Evolutionary conservation across 768 basidiomycete species (phyloP), one percentile per base, ranked within the genome.

Genomic region (Psilocybe azurescens): DNA sequence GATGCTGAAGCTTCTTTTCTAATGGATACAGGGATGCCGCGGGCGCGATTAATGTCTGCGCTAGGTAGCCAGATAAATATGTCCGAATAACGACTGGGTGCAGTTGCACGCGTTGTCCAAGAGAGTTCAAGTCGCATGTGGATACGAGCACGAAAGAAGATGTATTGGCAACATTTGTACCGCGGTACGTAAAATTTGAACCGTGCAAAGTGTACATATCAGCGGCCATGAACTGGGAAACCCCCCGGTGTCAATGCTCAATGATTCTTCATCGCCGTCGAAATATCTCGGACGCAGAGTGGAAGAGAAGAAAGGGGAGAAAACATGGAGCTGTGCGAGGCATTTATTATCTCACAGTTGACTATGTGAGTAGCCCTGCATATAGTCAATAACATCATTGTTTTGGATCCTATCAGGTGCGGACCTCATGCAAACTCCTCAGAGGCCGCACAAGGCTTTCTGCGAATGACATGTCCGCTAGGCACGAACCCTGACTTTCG

Each of bases 211-310:
- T n/a, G 41, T 18, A 11, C 33, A 36, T 44, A 9, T 1, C n/a
- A 44, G 8, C n/a, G 20, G 28, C 20, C 7, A 24, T 50, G 48
- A 28, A 30, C 20, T 24, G n/a, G 8, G 24, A n/a, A 24, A 11
- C 20, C 10, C 1, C 0, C 14, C 48, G 48, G 48, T 50, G 48
- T 7, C 48, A 50, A 28, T 50, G 10, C 7, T 20, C 18, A n/a
- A 24, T 24, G 18, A 24, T 6, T 38, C 18, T 58, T 48, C 36
- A 52, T 58, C 58, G 49, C 49, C 16, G 36, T 50, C 33, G 49
- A 8, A 39, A 44, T 24, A 60, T 60, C 46, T 61, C 60, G 54
- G 60, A 11, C 20, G 48, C 60, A 55, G 28, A 51, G 55, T 33
- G 16, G 39, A 44, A 16, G 28, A 56, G 28, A 30, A 55, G 5